Evolutionary conservation across 2,329 filamentous ascomycete genomes (phyloP).

Genomic region (Septoria petroselini): DNA sequence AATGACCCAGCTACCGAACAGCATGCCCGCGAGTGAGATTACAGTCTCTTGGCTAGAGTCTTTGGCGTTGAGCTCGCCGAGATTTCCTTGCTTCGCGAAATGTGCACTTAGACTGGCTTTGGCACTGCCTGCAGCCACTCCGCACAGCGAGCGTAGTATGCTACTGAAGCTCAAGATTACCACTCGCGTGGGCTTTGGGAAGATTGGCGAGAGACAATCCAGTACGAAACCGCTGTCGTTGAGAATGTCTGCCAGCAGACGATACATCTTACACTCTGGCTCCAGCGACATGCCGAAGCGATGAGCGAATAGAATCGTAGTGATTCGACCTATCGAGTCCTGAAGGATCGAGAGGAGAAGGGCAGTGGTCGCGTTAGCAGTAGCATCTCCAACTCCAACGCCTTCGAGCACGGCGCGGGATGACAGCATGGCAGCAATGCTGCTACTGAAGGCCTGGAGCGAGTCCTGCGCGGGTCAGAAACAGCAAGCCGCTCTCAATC

Average conservation of each 20-base stretch:
- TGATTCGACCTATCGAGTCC: constrained; percentile 74
- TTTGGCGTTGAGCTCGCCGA: constrained; percentile 91
- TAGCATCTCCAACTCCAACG: constrained; percentile 79
- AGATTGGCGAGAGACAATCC: constrained; percentile 74
- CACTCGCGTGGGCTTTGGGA: constrained; percentile 60
- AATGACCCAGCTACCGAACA: constrained; percentile 79
- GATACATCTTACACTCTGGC: constrained; percentile 86
- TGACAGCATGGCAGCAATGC: constrained; percentile 74
- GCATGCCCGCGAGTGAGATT: constrained; percentile 82
- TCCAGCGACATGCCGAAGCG: constrained; percentile 77
- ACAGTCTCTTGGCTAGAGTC: constrained; percentile 95
- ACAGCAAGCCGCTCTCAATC: neutral
- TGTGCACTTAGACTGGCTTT: constrained; percentile 91
- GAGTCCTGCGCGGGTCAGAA: constrained; percentile 56
- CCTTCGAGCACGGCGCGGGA: constrained; percentile 74
- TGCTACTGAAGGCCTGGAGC: constrained; percentile 78
- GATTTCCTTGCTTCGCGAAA: constrained; percentile 81
- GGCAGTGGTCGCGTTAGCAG: constrained; percentile 74
- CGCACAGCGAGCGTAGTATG: constrained; percentile 68
- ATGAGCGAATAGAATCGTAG: constrained; percentile 84
- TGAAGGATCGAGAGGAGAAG: constrained; percentile 80
- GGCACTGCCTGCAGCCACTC: constrained; percentile 82
- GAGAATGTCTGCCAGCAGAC: constrained; percentile 81
- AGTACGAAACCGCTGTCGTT: constrained; percentile 84
- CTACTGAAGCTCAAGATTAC: constrained; percentile 59